phyloP scores from a whole-genome alignment of 352 stramenopile species.

The Pythium periplocum region DNA sequence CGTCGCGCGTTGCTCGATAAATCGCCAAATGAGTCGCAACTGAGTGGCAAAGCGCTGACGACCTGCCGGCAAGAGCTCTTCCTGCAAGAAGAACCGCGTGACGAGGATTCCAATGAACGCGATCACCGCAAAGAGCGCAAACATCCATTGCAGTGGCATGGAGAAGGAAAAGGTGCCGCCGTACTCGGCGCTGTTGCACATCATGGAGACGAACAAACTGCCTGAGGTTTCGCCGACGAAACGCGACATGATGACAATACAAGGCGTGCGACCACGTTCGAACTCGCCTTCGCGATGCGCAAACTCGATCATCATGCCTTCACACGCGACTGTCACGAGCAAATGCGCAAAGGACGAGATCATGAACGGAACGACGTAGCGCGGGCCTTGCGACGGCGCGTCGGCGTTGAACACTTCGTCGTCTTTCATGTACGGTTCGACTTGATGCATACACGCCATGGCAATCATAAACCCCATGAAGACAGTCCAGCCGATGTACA shows the following conservation, averaged over 20 bases:
- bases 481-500: conserved; percentile 14
- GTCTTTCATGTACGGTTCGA: conserved; percentile 2
- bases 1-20: conserved; percentile 9
- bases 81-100: conserved; percentile 8
- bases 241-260: conserved; percentile 7
- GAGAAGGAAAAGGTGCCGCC: conserved; percentile 9
- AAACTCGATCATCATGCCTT: conserved; percentile 20
- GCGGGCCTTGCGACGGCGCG: neutral
- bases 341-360: conserved; percentile 9
- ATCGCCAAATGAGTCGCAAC: conserved; percentile 6
- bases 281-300: conserved; percentile 17
- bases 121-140: conserved; percentile 5
- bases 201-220: conserved; percentile 1
- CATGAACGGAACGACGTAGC: conserved; percentile 8
- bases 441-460: conserved; percentile 3
- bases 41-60: conserved; percentile 3
- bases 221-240: conserved; percentile 11
- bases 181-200: conserved; percentile 8
- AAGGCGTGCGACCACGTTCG: conserved; percentile 7
- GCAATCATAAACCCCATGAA: conserved; percentile 7
- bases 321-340: conserved; percentile 5
- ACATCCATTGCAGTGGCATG: conserved; percentile 5
- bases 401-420: neutral
- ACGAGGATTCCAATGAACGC: conserved; percentile 6
- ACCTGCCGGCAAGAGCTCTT: conserved; percentile 2